Conservation (phyloP, 2,329 filamentous ascomycete genomes). For the Diplodia scrobiculata region DNA sequence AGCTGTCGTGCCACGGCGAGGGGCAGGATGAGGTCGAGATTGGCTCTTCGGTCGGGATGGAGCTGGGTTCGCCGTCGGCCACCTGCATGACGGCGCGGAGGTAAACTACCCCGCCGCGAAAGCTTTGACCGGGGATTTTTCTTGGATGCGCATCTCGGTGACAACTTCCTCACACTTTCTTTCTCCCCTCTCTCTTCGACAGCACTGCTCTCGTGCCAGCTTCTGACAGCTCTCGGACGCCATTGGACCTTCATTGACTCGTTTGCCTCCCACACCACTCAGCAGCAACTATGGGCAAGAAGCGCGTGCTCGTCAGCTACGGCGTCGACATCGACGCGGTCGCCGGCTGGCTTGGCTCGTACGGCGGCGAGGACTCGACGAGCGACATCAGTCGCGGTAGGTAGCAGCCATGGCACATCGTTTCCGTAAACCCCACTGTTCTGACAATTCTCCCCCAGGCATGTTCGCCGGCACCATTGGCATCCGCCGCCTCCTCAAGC, state of each 20-base stretch:
- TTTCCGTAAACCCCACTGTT: too few species aligned
- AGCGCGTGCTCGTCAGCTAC: conserved; percentile 61
- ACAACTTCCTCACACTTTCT: background rate
- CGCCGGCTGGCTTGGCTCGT: conserved; percentile 73
- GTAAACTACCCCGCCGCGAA: background rate
- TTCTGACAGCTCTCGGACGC: background rate
- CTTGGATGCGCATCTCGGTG: background rate
- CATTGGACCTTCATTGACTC: background rate
- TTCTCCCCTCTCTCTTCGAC: background rate
- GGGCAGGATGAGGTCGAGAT: background rate
- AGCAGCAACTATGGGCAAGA: conserved; percentile 48
- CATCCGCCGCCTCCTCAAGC: conserved; percentile 65
- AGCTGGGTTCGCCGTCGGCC: background rate
- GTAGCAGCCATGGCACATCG: background rate
- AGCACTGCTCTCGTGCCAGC: background rate
- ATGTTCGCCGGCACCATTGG: conserved; percentile 70
- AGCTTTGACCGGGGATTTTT: background rate
- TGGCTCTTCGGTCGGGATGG: background rate
- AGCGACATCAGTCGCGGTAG: conserved; percentile 71
- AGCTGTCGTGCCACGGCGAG: background rate
- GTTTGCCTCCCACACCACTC: background rate
- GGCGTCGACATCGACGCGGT: conserved; percentile 75
- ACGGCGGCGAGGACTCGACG: conserved; percentile 71
- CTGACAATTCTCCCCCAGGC: conserved; percentile 42
- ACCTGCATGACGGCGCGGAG: background rate